Base-by-base conservation (phyloP, 805 yeast genomes). In the Candida multigemmis region DNA sequence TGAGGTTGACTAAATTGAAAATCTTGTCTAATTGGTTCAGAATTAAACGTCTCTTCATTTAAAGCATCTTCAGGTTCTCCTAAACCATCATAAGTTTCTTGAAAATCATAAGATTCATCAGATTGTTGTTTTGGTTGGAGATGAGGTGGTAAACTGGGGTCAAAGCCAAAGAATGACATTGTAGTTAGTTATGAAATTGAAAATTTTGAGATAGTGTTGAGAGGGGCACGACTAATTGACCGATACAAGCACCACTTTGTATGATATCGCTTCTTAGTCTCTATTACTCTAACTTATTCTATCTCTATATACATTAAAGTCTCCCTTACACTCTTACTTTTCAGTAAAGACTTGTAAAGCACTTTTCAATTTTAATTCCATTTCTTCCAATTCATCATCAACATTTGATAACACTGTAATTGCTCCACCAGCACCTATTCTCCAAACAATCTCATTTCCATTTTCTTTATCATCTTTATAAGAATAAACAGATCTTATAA, bases 361-460 rank as follows among this genome's bases (percentile, higher is more conserved):
- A 48, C 89, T 77, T 20, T 76, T 74, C 17, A 91, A 56, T 51
- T 91, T 91, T 8, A 80, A 57, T 24, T 65, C 50, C 94, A 91
- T 80, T 48, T 91, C 99, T 16, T 84, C 86, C 80, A 91, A 83
- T 50, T 91, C 99, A 3, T 78, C 89, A 14, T 71, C 72, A n/a
- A 65, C 59, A 14, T 83, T 74, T 46, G 96, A 84, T 34, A 91
- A 59, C 3, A 86, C 87, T 0, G 97, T 91, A 23, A 91, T 76
- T 11, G 97, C 99, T 4, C 99, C 99, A 10, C 99, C 99, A 6
- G 98, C 98, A 1, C 99, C 99, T 29, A 89, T 72, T 35, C 85
- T 63, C 94, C 95, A 91, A 5, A 56, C 44, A 13, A 26, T 28
- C 8, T 18, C 26, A 4, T 22, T 31, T n/a, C 29, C 35, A 25